A percentile compares a stretch with the other conserved stretches of the same genome.
Evolutionary conservation across 176 grass and related monocot species (phyloP).

Genomic region (Aegilops speltoides): DNA sequence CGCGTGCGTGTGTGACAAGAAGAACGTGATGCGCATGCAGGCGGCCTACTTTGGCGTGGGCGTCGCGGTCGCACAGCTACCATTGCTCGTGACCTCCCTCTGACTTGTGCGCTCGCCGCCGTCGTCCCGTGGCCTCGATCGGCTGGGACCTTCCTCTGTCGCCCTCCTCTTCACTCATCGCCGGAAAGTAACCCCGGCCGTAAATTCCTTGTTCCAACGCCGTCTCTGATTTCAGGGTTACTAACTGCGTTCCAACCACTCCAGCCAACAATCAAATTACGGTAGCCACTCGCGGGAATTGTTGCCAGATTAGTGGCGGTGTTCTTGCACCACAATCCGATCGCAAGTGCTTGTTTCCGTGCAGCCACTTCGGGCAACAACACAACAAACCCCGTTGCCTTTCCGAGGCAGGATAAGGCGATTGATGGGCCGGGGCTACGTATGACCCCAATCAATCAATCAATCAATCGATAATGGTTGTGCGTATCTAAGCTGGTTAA

Average conservation of each 20-base stretch:
- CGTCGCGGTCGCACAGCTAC: background rate
- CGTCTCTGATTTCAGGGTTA: too few relatives aligned
- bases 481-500: background rate
- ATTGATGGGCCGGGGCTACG: background rate
- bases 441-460: background rate
- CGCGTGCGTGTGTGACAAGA: background rate
- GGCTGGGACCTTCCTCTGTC: background rate
- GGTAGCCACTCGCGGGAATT: background rate
- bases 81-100: background rate
- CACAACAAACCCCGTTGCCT: background rate
- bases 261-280: background rate
- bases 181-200: background rate
- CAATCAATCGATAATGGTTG: background rate
- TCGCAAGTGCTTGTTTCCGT: background rate
- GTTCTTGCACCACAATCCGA: background rate
- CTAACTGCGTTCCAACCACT: too few relatives aligned
- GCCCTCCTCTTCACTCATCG: background rate
- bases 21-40: background rate
- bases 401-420: background rate
- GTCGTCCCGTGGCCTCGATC: background rate
- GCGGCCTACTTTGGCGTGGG: background rate
- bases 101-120: background rate
- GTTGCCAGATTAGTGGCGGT: background rate
- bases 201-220: background rate
- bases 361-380: background rate